Base-by-base conservation (phyloP, 352 stramenopile species). In the Globisporangium cederbergense region DNA sequence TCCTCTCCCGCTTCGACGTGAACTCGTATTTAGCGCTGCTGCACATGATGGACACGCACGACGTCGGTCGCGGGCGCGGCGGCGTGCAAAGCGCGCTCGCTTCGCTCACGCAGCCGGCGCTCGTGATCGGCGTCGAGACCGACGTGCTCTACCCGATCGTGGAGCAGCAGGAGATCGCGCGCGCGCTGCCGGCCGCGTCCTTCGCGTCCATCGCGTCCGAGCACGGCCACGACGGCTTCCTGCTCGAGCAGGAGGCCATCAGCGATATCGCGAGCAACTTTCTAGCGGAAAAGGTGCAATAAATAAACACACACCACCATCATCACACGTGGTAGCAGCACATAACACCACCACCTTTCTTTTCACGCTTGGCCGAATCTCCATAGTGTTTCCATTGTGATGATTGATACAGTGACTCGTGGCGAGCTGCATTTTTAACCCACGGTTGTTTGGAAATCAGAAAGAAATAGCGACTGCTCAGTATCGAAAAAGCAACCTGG, bases 31-130 rank as follows among this genome's bases (percentile, higher is more conserved):
- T 99, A 20, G 83, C 96, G 55, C 70, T 99, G 51, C 98, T 96
- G 54, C 88, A 98, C 68, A 79, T 98, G 76, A 98, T 99, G 93
- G 96, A 99, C 79, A 95, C 89, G 9, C 97, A 99, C 65, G 95
- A 99, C 73, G 78, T 99, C 18, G 87, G 86, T 2, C 81, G 90
- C 10, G 76, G 74, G 34, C 84, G 95, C 36, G 92, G 85, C 11
- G 87, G 90, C 52, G 72, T 98, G 11, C 68, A 92, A 60, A 54
- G 74, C 5, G 83, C 85, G 30, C 76, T 95, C 13, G 47, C 56
- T 1, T 70, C 79, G 30, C 70, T 97, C 20, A 62, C 73, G 18
- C 78, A 88, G 63, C 95, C 95, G 8, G 81, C 89, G 18, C 80
- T 98, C 59, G 77, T 99, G n/a, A 65, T 99, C 46, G 96, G 96